Evolutionary conservation across 1,139 yeast species (phyloP), one percentile per base, ranked within the genome.

Genomic region (Hyphopichia fennica): DNA sequence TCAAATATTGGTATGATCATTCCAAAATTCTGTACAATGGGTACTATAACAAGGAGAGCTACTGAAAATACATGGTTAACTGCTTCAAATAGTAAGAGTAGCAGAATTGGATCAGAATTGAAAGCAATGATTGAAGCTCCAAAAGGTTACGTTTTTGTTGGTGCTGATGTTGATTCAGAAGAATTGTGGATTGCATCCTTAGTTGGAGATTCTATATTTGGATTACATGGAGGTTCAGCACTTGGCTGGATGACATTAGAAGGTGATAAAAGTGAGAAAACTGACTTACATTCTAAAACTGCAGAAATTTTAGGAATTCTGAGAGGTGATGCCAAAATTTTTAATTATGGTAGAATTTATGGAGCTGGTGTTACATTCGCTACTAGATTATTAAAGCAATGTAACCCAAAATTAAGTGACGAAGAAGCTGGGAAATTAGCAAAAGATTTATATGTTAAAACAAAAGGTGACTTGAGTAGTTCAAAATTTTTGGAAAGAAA

Each of bases 171-270:
- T 4, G 99, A 95, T 63, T 88, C 96, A 34, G 99, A 95, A 60
- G 99, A 95, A 58, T 72, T 95, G 39, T 95, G 99, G 99, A 93
- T 95, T 52, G 99, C 99, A 0, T 87, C 97, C 22, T 69, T 95
- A 32, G 83, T 93, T 38, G 98, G 99, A 2, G 99, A 95, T 61
- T 84, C 98, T 0, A 79, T 84, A 43, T 88, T 93, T 62, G 81
- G 84, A 39, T 69, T 87, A 33, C 99, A 95, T 60, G 99, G 99
- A 2, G 95, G 95, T 14, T 89, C 99, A 0, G 96, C 98, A 0
- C 75, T 95, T 41, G 98, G 99, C 0, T 95, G 99, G 99, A 95
- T 95, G 99, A 91, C 98, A 1, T 72, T 95, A 42, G 99, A 95
- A 69, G 99, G 99, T 15, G 84, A 93, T 18, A 95, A 95, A 63